Evolutionary conservation across 495 filamentous ascomycete genomes (phyloP).

Genomic region (Sporormia fimetaria): DNA sequence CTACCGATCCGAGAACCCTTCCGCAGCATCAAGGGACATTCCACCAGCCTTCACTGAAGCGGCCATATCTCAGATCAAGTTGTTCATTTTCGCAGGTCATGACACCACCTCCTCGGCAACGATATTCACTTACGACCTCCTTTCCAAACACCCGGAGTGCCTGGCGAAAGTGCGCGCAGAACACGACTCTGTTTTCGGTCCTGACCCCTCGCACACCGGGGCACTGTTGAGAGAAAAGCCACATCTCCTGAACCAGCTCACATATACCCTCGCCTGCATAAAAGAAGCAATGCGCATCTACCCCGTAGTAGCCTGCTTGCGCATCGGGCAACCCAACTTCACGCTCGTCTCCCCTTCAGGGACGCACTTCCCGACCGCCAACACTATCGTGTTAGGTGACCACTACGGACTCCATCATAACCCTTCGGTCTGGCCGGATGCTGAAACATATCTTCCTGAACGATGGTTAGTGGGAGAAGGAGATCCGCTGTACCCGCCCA

Average conservation of each 20-base stretch:
- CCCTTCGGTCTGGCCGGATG: not conserved
- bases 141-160: conserved; percentile 36
- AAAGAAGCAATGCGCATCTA: conserved; percentile 16
- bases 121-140: conserved; percentile 36
- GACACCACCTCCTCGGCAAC: conserved; percentile 39
- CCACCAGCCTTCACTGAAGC: not conserved
- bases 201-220: not conserved
- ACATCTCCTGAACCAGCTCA: conserved; percentile 6
- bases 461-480: conserved; percentile 7
- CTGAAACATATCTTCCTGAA: conserved; percentile 15
- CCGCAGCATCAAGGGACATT: not conserved
- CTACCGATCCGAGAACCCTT: not conserved
- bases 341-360: conserved; percentile 21
- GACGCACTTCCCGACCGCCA: conserved; percentile 27
- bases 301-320: conserved; percentile 2
- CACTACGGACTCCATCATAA: conserved; percentile 17
- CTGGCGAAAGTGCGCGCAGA: conserved; percentile 1
- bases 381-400: conserved; percentile 21
- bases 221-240: conserved; percentile 3
- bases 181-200: conserved; percentile 9
- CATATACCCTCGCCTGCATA: conserved; percentile 11
- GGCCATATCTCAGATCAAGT: conserved; percentile 1
- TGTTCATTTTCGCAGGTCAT: conserved; percentile 41
- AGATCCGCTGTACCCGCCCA: conserved; percentile 4
- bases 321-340: conserved; percentile 14